Conservation (phyloP, 2,329 filamentous ascomycete species). For the Fusarium cyanostomum region DNA sequence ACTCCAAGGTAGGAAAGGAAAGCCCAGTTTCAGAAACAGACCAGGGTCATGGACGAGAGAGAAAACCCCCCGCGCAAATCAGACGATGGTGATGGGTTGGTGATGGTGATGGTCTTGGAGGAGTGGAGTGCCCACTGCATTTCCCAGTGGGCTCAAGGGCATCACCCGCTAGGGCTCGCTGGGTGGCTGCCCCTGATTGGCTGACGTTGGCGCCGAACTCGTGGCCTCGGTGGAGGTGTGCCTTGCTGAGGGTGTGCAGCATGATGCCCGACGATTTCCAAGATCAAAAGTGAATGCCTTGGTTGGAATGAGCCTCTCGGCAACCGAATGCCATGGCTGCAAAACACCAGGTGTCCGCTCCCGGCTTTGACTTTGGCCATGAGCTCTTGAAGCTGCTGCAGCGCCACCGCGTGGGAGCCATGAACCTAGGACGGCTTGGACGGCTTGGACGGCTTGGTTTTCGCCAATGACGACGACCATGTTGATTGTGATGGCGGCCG, state of each 20-base stretch:
- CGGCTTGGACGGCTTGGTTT: background rate
- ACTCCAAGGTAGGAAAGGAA: too few species aligned
- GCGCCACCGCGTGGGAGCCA: conserved; percentile 15
- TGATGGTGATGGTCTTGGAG: background rate
- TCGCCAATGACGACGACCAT: too few species aligned
- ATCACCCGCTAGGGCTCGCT: background rate
- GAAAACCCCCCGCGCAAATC: background rate
- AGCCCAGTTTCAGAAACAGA: background rate
- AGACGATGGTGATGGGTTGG: background rate
- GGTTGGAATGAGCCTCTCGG: too few species aligned
- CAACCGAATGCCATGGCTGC: too few species aligned
- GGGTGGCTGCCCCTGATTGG: background rate
- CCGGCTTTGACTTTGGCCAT: too few species aligned
- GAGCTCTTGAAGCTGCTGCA: too few species aligned
- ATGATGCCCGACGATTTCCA: too few species aligned
- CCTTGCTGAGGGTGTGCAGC: conserved; percentile 1
- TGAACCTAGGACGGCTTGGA: background rate
- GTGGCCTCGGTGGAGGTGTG: background rate
- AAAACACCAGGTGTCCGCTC: too few species aligned
- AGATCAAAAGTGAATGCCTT: too few species aligned
- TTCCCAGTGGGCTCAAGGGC: background rate
- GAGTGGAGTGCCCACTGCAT: background rate
- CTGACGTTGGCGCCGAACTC: background rate
- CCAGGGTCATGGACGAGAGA: background rate
- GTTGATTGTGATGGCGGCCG: too few species aligned